phyloP scores from a whole-genome alignment of 106 monocot species.

The Dendrobium officinale region DNA sequence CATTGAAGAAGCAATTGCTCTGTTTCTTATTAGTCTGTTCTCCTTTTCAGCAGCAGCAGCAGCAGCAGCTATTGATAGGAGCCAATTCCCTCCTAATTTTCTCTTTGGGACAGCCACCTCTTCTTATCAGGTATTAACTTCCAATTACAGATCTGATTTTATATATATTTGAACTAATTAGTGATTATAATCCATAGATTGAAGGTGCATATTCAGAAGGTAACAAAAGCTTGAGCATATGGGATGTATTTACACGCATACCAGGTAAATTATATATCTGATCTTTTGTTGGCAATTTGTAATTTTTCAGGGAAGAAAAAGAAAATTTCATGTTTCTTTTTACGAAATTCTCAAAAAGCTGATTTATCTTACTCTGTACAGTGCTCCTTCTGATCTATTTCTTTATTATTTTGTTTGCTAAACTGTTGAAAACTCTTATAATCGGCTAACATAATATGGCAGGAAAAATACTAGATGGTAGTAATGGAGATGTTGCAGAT shows the following conservation, averaged over 20 bases:
- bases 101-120: constrained; percentile 22
- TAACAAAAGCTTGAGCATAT: constrained; percentile 39
- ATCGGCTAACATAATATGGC: neutral
- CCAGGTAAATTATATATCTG: constrained; percentile 15
- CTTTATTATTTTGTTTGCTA: too few species aligned
- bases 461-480: constrained; percentile 25
- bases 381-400: too few species aligned
- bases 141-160: neutral
- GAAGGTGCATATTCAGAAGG: constrained; percentile 38
- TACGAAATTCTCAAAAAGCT: too few species aligned
- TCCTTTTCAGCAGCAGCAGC: neutral
- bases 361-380: too few species aligned
- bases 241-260: constrained; percentile 27
- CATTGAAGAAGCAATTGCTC: neutral
- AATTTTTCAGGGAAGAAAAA: too few species aligned
- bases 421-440: neutral
- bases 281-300: too few species aligned
- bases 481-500: constrained; percentile 38
- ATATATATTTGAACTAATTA: too few species aligned
- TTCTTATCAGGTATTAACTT: constrained; percentile 13
- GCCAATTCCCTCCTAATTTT: neutral
- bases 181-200: constrained; percentile 8
- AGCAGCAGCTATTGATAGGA: neutral
- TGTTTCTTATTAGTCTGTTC: neutral
- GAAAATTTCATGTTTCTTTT: too few species aligned